A percentile compares a stretch with the other conserved stretches of the same genome.
These are phyloP conservation scores for Lentinula sp. DNA, from an alignment of 768 basidiomycete species.

Conservation along the genomic window DNA sequence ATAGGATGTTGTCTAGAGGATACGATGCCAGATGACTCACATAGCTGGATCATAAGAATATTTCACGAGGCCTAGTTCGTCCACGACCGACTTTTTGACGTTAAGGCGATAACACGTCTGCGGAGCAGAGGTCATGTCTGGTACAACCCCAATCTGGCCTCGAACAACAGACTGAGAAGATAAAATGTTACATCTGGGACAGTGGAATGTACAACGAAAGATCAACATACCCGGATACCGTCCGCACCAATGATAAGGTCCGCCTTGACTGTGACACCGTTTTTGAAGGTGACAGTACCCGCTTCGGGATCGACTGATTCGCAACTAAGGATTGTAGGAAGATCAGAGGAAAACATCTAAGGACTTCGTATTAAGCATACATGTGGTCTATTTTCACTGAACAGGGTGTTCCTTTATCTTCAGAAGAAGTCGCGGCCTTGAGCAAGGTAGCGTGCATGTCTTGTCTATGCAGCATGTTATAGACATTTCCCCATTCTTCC, in stretches of 20 bases:
- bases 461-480: conserved; percentile 24
- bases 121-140: conserved; percentile 20
- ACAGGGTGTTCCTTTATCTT: conserved; percentile 20
- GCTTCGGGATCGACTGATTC: conserved; percentile 17
- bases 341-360: background rate
- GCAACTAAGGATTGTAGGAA: conserved; percentile 11
- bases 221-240: conserved; percentile 20
- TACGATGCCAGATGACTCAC: conserved; percentile 10
- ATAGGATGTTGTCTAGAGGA: background rate
- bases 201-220: background rate
- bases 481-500: conserved; percentile 13
- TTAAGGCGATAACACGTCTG: conserved; percentile 29
- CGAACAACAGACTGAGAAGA: conserved; percentile 19
- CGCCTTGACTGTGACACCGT: conserved; percentile 17
- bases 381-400: conserved; percentile 16
- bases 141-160: conserved; percentile 7
- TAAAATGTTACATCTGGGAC: background rate
- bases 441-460: conserved; percentile 25
- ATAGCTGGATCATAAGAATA: conserved; percentile 24
- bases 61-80: conserved; percentile 21
- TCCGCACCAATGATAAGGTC: conserved; percentile 27
- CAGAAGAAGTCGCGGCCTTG: conserved; percentile 16
- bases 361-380: background rate
- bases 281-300: conserved; percentile 18
- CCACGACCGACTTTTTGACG: conserved; percentile 20